Conservation (phyloP, 768 basidiomycete species). For the Amanita rubescens region DNA sequence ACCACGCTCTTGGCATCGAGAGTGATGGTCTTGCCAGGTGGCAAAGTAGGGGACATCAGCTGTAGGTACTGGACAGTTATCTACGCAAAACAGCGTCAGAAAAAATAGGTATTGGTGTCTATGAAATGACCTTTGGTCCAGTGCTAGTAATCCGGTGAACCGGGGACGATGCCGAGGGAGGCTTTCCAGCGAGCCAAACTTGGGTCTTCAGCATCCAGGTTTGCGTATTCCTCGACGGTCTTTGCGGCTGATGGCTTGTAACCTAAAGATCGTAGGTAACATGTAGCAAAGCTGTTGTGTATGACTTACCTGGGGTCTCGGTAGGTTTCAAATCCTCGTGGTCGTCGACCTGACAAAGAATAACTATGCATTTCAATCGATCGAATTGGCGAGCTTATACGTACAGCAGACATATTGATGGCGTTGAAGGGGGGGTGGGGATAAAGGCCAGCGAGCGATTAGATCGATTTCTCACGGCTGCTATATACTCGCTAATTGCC, state of each 20-base stretch:
- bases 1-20: conserved; percentile 46
- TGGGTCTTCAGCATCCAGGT: conserved; percentile 86
- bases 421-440: conserved; percentile 12
- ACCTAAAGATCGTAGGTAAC: conserved; percentile 33
- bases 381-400: conserved; percentile 11
- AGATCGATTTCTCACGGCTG: conserved; percentile 68
- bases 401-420: conserved; percentile 46
- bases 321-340: conserved; percentile 64
- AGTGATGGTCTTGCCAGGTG: conserved; percentile 46
- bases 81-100: conserved; percentile 32
- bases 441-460: conserved; percentile 14
- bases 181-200: conserved; percentile 95
- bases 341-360: conserved; percentile 42
- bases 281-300: background rate
- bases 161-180: conserved; percentile 75
- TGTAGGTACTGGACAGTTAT: conserved; percentile 71
- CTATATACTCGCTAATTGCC: conserved; percentile 38
- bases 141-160: conserved; percentile 22
- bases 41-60: conserved; percentile 71
- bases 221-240: conserved; percentile 73
- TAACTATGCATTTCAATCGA: conserved; percentile 4
- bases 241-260: conserved; percentile 69
- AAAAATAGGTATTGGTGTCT: background rate
- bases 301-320: conserved; percentile 53
- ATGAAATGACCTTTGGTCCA: conserved; percentile 56